Evolutionary conservation across 805 yeast species (phyloP), one percentile per base, ranked within the genome.

Genomic region (Maudiozyma turicensis): DNA sequence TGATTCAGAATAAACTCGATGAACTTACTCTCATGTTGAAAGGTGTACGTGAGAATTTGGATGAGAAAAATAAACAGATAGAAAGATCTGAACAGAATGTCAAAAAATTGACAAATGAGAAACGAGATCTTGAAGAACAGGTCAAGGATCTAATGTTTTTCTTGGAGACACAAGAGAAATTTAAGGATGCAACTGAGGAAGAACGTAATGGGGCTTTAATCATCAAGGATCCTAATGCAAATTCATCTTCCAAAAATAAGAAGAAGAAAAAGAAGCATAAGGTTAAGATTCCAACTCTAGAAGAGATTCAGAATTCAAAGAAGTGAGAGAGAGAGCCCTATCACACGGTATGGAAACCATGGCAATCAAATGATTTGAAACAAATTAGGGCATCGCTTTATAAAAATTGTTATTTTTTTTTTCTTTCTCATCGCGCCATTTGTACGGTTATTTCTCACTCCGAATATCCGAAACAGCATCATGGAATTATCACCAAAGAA

Each of bases 121-220:
- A 76, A 10, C 61, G 60, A 9, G 86, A 79, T 2, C 59, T 83
- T 32, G 62, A 73, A 42, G 87, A 82, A 40, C 86, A 84, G 60
- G 80, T 80, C 3, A 77, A 73, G 31, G 96, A 88, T 62, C 63
- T 88, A 47, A 86, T 89, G 95, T 84, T 86, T 53, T 86, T 72
- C 58, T 65, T 88, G 39, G 91, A 84, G 50, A 74, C 85, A 0
- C 85, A 78, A 59, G 84, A 81, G 49, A 85, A 83, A 65, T 76
- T 87, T 58, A 78, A 80, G 57, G 77, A 80, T 58, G 85, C 86
- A 26, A 75, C 81, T 3, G 84, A 83, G 10, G 91, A 83, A 35
- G 82, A 84, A 13, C 78, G 71, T 55, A 82, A 87, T 53, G 95
- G 95, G 0, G 77, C 80, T 3, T 66, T 85, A 0, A 68, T 83